Conservation (phyloP, 257 asterid species). For the Solanum dulcamara region DNA sequence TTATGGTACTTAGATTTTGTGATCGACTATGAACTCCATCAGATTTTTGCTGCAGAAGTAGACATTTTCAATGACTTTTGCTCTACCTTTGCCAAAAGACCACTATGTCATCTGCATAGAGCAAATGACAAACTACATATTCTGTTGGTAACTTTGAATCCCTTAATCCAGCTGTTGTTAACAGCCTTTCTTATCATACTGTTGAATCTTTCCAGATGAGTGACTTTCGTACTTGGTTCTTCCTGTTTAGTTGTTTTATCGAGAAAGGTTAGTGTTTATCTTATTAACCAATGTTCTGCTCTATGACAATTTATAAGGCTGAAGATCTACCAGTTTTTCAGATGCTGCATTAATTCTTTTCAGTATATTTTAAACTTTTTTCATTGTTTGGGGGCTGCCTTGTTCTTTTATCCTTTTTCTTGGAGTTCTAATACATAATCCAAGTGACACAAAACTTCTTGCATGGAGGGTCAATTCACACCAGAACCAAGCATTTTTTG, state of each 20-base stretch:
- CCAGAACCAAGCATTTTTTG: background rate
- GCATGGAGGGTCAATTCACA: background rate
- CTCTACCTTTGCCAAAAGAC: too few species aligned
- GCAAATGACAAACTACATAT: too few species aligned
- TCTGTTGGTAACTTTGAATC: too few species aligned
- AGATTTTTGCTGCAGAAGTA: too few species aligned
- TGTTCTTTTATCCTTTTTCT: background rate
- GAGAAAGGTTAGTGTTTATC: background rate
- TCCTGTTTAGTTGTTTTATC: background rate
- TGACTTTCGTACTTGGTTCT: background rate
- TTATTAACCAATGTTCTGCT: background rate
- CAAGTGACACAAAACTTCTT: background rate
- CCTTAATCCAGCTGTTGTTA: too few species aligned
- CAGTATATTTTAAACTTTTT: too few species aligned
- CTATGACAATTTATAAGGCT: background rate
- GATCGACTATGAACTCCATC: background rate
- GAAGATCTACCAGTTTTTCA: background rate
- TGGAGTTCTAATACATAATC: background rate
- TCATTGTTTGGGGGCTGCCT: background rate
- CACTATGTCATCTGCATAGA: too few species aligned
- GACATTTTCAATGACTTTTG: too few species aligned
- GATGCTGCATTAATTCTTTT: background rate
- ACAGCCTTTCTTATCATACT: too few species aligned
- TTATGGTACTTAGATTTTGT: background rate
- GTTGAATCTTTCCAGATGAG: background rate